phyloP scores from a whole-genome alignment of 495 filamentous ascomycete species.

The Lophiotrema nucula region DNA sequence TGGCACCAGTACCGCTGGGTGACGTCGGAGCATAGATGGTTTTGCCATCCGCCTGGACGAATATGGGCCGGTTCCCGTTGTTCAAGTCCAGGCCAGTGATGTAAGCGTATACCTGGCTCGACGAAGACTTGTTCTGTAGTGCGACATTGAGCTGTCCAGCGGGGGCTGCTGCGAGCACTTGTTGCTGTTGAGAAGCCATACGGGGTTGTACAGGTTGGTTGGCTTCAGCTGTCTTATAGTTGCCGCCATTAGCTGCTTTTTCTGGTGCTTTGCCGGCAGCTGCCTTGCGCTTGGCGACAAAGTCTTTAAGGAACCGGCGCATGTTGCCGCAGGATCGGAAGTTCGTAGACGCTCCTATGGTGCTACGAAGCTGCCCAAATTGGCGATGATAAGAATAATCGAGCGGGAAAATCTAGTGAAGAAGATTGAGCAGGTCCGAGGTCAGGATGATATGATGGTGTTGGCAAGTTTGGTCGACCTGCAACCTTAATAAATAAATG shows the following conservation, averaged over 20 bases:
- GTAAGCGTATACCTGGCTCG: constrained; percentile 63
- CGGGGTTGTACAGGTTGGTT: too few species aligned
- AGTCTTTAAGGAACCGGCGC: constrained; percentile 2
- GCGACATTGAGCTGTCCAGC: constrained; percentile 53
- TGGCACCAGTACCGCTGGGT: constrained; percentile 46
- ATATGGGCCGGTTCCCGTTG: constrained; percentile 56
- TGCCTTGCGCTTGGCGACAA: constrained; percentile 16
- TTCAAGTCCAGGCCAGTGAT: constrained; percentile 66
- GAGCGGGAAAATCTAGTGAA: neutral
- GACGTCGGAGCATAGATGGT: constrained; percentile 56
- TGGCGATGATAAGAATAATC: neutral
- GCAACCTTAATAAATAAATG: neutral
- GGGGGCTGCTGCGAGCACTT: constrained; percentile 7
- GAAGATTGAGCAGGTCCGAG: neutral
- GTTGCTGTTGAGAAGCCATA: constrained; percentile 17
- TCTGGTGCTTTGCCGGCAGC: neutral
- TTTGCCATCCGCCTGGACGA: constrained; percentile 61
- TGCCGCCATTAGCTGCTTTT: neutral
- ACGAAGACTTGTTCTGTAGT: constrained; percentile 63
- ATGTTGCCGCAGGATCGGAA: neutral
- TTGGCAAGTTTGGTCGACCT: neutral
- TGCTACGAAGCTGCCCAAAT: neutral
- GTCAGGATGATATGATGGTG: neutral
- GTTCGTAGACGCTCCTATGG: neutral
- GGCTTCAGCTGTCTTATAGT: too few species aligned